Evolutionary conservation across 192 early-diverging fungal genomes (phyloP), one percentile per base, ranked within the genome.

Genomic region (Physocladia obscura): DNA sequence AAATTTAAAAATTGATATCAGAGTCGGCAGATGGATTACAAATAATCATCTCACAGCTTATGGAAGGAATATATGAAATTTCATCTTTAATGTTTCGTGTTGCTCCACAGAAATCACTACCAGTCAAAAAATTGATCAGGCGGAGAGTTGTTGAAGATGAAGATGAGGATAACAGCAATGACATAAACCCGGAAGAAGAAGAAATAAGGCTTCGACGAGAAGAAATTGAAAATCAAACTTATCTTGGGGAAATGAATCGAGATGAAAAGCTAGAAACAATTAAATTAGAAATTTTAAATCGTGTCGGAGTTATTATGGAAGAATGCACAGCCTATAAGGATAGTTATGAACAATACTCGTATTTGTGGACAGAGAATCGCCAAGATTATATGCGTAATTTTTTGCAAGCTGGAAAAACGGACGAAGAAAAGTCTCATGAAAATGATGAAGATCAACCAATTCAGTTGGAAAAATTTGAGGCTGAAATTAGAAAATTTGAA

Each of bases 331-430:
- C 69, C 13, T 86, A 86, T 69, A 69, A 69, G 35, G 85, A 88
- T 39, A 74, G 81, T 4, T 88, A 82, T 70, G 87, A 88, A 27
- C 85, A 88, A 58, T 88, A 76, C 51, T 52, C 83, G 11, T 88
- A 87, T 56, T 60, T 88, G 24, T 88, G 87, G 87, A 87, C 86
- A 77, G 85, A 88, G 69, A 87, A 88, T 62, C 79, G 87, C n/a
- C 81, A 88, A 62, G 82, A 85, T 32, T 88, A 84, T 74, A 88
- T 88, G 87, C 78, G 79, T 60, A 56, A 77, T 37, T 88, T 88
- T 69, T 63, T 88, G 22, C 52, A 73, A 0, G 77, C 77, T 27
- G 73, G 75, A 1, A 77, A 75, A 27, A 38, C 60, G n/a, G 77
- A 77, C 17, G 71, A 73, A 40, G 71, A 73, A 27, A 39, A 69